Conservation (phyloP, 2,329 filamentous ascomycete genomes). For the Coniochaeta ligniaria region DNA sequence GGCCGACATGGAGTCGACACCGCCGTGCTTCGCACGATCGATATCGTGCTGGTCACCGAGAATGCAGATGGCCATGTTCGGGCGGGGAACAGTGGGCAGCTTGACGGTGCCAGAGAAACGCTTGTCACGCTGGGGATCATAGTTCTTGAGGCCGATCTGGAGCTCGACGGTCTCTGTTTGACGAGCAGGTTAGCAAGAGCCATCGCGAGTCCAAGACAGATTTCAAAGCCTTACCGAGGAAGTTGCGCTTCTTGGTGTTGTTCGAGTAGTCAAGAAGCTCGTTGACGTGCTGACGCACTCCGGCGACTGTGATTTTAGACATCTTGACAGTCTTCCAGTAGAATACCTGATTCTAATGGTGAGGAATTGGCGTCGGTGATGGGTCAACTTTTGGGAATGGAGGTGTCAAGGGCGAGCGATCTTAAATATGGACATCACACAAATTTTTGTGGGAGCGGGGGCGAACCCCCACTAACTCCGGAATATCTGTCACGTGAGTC, state of each 20-base stretch:
- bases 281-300: slow-evolving; percentile 91
- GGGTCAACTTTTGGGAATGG: slow-evolving; percentile 2
- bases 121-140: slow-evolving; percentile 99
- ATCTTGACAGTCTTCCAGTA: slow-evolving; percentile 86
- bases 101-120: slow-evolving; percentile 99
- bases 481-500: neutral
- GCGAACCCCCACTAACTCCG: neutral
- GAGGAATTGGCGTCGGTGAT: slow-evolving; percentile 42
- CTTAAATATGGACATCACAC: neutral
- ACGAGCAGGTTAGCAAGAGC: neutral
- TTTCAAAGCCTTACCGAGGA: slow-evolving; percentile 47
- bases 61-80: slow-evolving; percentile 81
- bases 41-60: slow-evolving; percentile 86
- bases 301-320: slow-evolving; percentile 83
- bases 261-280: slow-evolving; percentile 88
- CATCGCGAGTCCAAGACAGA: neutral
- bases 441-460: slow-evolving; percentile 1
- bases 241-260: slow-evolving; percentile 97
- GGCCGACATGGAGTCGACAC: slow-evolving; percentile 94
- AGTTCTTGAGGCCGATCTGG: slow-evolving; percentile 90
- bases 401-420: neutral
- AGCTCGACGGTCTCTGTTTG: slow-evolving; percentile 66
- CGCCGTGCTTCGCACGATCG: slow-evolving; percentile 98
- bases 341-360: slow-evolving; percentile 65
- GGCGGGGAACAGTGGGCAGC: slow-evolving; percentile 85